phyloP scores from a whole-genome alignment of 352 stramenopile genomes.

The Phytopythium cucurbitacearum region DNA sequence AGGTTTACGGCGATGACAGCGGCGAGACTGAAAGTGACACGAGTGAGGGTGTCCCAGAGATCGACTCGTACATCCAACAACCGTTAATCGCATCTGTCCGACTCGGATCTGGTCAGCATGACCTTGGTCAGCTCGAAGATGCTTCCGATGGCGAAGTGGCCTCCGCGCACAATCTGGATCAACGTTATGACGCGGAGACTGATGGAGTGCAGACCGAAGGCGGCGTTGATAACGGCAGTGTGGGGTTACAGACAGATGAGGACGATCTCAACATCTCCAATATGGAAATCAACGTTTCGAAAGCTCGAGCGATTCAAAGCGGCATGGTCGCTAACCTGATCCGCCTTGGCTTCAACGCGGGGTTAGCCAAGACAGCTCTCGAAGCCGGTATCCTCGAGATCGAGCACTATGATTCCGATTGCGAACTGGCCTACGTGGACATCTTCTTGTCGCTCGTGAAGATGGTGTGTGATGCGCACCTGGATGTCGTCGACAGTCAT shows the following conservation, averaged over 20 bases:
- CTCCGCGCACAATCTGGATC: too few relatives aligned
- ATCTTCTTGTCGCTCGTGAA: constrained; percentile 77
- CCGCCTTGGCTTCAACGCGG: constrained; percentile 43
- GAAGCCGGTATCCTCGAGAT: constrained; percentile 62
- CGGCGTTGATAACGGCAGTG: background rate
- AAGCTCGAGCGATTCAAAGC: constrained; percentile 51
- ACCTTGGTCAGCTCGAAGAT: too few relatives aligned
- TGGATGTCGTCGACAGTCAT: constrained; percentile 26
- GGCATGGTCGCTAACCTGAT: constrained; percentile 49
- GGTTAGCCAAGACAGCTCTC: constrained; percentile 34
- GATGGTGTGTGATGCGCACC: constrained; percentile 70
- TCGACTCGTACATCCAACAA: too few relatives aligned
- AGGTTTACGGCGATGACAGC: too few relatives aligned
- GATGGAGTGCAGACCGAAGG: background rate
- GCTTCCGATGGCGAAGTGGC: too few relatives aligned
- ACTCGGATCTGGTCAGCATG: too few relatives aligned
- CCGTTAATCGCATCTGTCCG: too few relatives aligned
- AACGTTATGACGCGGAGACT: background rate
- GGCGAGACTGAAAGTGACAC: too few relatives aligned
- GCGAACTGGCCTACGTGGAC: constrained; percentile 75
- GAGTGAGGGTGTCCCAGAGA: too few relatives aligned
- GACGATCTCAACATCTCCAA: constrained; percentile 33
- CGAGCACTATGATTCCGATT: constrained; percentile 63
- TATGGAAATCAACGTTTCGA: constrained; percentile 54
- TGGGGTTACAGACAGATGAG: background rate